Base-by-base conservation (phyloP, 1,284 basidiomycete genomes). In the Pholiota adiposa region DNA sequence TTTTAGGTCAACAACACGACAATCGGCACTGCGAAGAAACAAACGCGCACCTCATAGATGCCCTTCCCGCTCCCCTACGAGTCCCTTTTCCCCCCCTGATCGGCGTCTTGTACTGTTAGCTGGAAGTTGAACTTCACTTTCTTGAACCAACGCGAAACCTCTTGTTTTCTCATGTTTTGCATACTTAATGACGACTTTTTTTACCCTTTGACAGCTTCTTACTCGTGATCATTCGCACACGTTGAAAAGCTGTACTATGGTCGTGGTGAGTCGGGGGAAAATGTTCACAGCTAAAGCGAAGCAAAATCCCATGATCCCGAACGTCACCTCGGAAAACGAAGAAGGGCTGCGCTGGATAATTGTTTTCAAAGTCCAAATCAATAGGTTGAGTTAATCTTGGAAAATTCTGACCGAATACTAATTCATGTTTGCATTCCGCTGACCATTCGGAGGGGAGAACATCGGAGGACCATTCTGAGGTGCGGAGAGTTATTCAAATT, bases 1-100 rank as follows among this genome's bases (percentile, higher is more conserved):
- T n/a, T 58, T 14, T 62, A 92, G 90, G 90, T 94, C 66, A 96
- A 96, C 74, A 93, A 91, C 66, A 97, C 94, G 34, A 90, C 87
- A 3, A 87, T 96, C 58, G 94, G 94, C 3, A 90, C 90, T 4
- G 93, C 92, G 36, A 89, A 84, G 78, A 90, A 89, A 53, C 64
- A 68, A 25, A 58, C 55, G 16, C 61, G 62, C 41, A 43, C 56
- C 23, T 66, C 60, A 51, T 67, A 53, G 59, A 27, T 8, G 19
- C 33, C 19, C 14, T 4, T n/a, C 14, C 14, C 12, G 14, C 36
- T 38, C 36, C 6, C 14, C 12, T 11, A 4, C 36, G 12, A 38
- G 4, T 4, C 16, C 36, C 16, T 14, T 38, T 38, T 7, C 14
- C 14, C 4, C 36, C 23, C 23, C 49, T 54, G 38, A 19, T 48